Evolutionary conservation across 768 basidiomycete species (phyloP), one percentile per base, ranked within the genome.

Genomic region (Termitomyces bulborhizus): DNA sequence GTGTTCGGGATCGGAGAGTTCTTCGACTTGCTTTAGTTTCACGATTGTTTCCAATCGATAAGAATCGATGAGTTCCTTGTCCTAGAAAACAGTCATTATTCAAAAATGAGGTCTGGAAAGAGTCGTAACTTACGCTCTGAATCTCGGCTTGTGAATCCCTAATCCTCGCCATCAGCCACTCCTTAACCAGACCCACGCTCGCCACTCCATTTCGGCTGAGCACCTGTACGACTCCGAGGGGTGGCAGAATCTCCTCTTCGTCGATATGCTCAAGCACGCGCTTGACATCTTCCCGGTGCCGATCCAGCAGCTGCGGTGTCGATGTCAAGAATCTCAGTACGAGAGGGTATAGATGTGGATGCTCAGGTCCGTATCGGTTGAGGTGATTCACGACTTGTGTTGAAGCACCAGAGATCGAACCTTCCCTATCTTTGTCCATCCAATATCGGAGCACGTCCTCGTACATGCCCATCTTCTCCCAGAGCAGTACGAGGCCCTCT

Each of bases 401-500:
- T 1, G 79, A 77, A 16, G 78, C 77, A 15, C 57, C 66, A 0
- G 72, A 64, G 6, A 66, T 57, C 3, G 57, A 53, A 12, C 71
- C 77, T 37, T 74, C 73, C 16, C 66, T 70, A 53, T 87, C 77
- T 57, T 78, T 78, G 55, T 90, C 89, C 81, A 96, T 95, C 87
- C 88, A 94, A 73, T 91, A 97, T 24, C 94, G 81, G 31, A 98
- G 66, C 46, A 98, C 85, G 61, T 97, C 95, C 63, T 98, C 96
- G 67, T 93, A 91, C 96, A 97, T 95, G 6, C 90, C 93, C 73
- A 94, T 76, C 57, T 81, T 84, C 72, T 97, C 97, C 91, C 94
- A 98, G 2, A 98, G 76, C 4, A 90, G 71, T 3, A 98, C 88
- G 11, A 96, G 79, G 1, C 97, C 97, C 0, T 82, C 80, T 0